Conservation (phyloP, 2,329 filamentous ascomycete genomes). For the Pezicula rhizophila region DNA sequence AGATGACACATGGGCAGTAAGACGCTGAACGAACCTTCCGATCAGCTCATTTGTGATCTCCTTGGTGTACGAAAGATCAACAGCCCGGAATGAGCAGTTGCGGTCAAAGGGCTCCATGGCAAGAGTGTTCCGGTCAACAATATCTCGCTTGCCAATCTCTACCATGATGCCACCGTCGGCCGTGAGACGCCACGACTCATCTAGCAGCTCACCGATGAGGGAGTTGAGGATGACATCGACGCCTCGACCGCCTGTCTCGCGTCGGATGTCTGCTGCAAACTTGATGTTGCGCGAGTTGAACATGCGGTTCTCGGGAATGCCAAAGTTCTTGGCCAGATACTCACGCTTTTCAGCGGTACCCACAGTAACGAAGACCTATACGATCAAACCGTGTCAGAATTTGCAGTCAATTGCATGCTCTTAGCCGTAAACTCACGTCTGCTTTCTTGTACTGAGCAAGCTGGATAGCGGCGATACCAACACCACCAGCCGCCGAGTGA, state of each 20-base stretch:
- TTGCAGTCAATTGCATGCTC: no score
- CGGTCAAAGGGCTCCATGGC: conserved; percentile 14
- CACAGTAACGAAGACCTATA: conserved; percentile 34
- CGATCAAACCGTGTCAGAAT: no score
- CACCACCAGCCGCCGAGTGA: conserved; percentile 23
- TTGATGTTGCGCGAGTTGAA: conserved; percentile 25
- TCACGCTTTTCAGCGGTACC: conserved; percentile 9
- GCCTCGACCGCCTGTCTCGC: conserved; percentile 14
- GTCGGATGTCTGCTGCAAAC: conserved; percentile 16
- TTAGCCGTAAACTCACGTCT: no score
- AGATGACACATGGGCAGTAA: no score
- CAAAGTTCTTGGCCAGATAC: conserved; percentile 20
- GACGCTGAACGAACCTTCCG: conserved; percentile 1
- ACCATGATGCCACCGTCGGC: conserved; percentile 14
- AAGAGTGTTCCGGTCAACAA: conserved; percentile 9
- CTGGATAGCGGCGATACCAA: conserved; percentile 27
- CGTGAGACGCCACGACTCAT: conserved; percentile 26
- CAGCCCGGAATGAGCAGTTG: conserved; percentile 3
- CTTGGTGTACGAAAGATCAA: conserved; percentile 2
- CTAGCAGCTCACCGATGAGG: conserved; percentile 19
- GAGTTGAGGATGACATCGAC: conserved; percentile 22
- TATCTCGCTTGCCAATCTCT: conserved; percentile 16
- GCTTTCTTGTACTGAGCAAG: conserved; percentile 21
- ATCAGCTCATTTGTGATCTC: not conserved
- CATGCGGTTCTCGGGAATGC: conserved; percentile 32